Conservation (phyloP, 495 filamentous ascomycete species). For the Astrothelium subdiscretum region DNA sequence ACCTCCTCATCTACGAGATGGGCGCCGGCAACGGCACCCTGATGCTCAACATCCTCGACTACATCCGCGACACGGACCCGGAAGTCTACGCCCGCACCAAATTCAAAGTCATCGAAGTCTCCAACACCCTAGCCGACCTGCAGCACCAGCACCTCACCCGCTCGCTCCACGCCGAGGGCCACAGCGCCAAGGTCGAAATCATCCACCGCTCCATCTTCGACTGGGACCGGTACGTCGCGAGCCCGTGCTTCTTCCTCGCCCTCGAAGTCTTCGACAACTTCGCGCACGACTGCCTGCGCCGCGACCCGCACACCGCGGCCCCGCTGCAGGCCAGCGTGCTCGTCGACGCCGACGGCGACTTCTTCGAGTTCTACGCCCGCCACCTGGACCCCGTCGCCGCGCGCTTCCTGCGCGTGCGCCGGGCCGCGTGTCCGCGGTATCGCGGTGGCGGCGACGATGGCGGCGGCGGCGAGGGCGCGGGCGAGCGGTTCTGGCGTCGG, state of each 20-base stretch:
- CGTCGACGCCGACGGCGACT: constrained; percentile 76
- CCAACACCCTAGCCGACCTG: constrained; percentile 59
- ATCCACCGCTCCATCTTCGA: constrained; percentile 91
- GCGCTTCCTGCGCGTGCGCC: constrained; percentile 69
- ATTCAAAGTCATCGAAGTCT: constrained; percentile 94
- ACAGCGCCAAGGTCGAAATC: constrained; percentile 78
- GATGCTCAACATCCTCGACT: constrained; percentile 96
- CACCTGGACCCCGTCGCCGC: constrained; percentile 70
- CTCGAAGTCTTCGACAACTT: constrained; percentile 99
- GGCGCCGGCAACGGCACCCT: constrained; percentile 94
- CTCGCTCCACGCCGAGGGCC: constrained; percentile 55
- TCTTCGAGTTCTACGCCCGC: constrained; percentile 81
- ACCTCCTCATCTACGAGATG: constrained; percentile 98
- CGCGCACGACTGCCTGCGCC: constrained; percentile 84
- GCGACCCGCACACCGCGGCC: constrained; percentile 60
- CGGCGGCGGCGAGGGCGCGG: too few species aligned
- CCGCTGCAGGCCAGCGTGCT: constrained; percentile 79
- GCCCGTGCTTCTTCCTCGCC: constrained; percentile 95
- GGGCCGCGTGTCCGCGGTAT: constrained; percentile 41
- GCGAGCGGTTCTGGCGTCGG: too few species aligned
- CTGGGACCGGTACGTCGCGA: constrained; percentile 74
- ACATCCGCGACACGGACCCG: constrained; percentile 79
- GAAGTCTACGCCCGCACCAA: constrained; percentile 89
- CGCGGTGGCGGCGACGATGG: neutral
- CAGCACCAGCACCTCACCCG: constrained; percentile 60